These are phyloP conservation scores for Phylloporus gajari DNA, from an alignment of 1,284 basidiomycete genomes.

Conservation along the genomic window DNA sequence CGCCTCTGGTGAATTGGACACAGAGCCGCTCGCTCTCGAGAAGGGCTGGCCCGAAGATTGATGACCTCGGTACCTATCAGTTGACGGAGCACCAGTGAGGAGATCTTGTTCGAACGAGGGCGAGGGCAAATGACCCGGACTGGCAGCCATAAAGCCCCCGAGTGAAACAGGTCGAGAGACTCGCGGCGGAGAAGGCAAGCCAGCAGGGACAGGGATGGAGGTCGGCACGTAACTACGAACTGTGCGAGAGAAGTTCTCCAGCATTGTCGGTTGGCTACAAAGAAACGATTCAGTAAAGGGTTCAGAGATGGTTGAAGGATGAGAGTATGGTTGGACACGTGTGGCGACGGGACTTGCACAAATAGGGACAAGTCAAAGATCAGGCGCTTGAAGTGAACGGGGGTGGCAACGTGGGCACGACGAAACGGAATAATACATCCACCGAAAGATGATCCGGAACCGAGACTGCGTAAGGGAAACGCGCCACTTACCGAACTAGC, in stretches of 20 bases:
- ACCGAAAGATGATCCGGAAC: constrained; percentile 14
- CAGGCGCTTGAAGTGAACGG: constrained; percentile 17
- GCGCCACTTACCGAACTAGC: constrained; percentile 40
- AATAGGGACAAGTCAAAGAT: constrained; percentile 22
- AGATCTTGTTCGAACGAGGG: constrained; percentile 17
- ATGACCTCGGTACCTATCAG: constrained; percentile 19
- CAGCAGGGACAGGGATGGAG: constrained; percentile 59
- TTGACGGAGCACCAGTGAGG: constrained; percentile 11
- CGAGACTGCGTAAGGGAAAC: not conserved
- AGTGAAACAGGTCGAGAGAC: constrained; percentile 62
- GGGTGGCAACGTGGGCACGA: constrained; percentile 25
- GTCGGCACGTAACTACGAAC: constrained; percentile 65
- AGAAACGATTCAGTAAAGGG: constrained; percentile 30
- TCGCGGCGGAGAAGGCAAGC: constrained; percentile 58
- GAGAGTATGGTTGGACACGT: constrained; percentile 24
- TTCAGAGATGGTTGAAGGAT: too few species aligned
- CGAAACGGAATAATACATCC: constrained; percentile 4
- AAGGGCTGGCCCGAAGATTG: constrained; percentile 20
- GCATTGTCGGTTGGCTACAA: constrained; percentile 57
- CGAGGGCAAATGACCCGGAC: constrained; percentile 13
- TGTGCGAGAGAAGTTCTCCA: constrained; percentile 62
- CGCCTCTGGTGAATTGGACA: constrained; percentile 19
- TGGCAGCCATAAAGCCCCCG: constrained; percentile 52
- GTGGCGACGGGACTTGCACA: constrained; percentile 25
- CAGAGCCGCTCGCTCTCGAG: constrained; percentile 15